Conservation (phyloP, 169 alveolate species). For the Plasmodium falciparum region DNA sequence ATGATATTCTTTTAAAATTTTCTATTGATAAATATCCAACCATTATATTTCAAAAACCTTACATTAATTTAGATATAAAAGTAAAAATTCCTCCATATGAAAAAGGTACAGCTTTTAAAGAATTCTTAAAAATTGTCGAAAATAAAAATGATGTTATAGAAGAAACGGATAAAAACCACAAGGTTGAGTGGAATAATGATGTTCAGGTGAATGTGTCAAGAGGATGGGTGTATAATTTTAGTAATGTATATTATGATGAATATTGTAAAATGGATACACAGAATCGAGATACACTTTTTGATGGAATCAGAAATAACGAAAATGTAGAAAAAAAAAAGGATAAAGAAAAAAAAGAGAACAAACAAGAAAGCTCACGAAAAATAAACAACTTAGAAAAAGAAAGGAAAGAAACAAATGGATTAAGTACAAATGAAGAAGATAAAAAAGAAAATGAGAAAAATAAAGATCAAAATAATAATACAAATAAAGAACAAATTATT, state of each 20-base stretch:
- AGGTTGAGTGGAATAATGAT: conserved; percentile 66
- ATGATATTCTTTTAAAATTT: conserved; percentile 39
- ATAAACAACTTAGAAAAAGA: background rate
- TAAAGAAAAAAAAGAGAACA: background rate
- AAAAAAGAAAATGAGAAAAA: background rate
- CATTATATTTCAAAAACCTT: conserved; percentile 45
- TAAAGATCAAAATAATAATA: background rate
- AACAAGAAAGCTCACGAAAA: too few relatives aligned
- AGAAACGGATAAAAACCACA: conserved; percentile 33
- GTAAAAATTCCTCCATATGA: conserved; percentile 67
- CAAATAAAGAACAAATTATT: background rate
- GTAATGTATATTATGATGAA: conserved; percentile 24
- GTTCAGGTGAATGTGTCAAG: conserved; percentile 31
- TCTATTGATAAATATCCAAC: conserved; percentile 65
- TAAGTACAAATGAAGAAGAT: background rate
- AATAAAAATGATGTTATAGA: conserved; percentile 29
- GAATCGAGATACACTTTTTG: background rate
- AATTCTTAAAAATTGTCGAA: conserved; percentile 45
- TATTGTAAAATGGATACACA: conserved; percentile 13
- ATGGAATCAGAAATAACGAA: background rate
- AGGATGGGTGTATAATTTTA: conserved; percentile 73
- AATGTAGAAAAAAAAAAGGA: background rate
- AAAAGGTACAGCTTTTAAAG: conserved; percentile 64
- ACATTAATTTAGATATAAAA: conserved; percentile 21
- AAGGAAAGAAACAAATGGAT: background rate